These are phyloP conservation scores for Catenaria anguillulae DNA, from an alignment of 371 early-diverging fungal species.

Conservation along the genomic window DNA sequence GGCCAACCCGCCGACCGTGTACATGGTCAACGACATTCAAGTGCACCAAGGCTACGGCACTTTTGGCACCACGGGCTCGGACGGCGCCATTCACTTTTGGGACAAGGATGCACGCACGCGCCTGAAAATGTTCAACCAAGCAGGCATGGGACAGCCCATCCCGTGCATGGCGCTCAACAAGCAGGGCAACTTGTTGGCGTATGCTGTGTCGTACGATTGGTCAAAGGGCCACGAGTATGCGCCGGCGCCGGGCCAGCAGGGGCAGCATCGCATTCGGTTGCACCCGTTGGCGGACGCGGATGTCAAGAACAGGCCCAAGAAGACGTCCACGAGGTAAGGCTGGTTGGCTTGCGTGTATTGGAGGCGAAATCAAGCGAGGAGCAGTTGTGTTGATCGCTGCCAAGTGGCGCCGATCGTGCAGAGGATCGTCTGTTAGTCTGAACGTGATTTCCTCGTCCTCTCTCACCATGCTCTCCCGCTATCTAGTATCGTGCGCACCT, in stretches of 20 bases:
- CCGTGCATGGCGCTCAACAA: conserved; percentile 66
- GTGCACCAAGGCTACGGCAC: conserved; percentile 81
- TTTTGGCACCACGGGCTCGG: conserved; percentile 80
- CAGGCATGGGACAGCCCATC: conserved; percentile 41
- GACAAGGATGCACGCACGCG: conserved; percentile 85
- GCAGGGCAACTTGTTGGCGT: conserved; percentile 81
- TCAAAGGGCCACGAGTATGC: conserved; percentile 42
- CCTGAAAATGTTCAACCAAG: conserved; percentile 48
- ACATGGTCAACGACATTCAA: conserved; percentile 63
- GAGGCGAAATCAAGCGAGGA: no score
- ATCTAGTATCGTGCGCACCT: no score
- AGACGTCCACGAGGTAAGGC: no score
- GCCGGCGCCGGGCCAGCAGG: neutral
- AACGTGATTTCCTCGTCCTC: no score
- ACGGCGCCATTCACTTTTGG: conserved; percentile 87
- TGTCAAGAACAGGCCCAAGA: neutral
- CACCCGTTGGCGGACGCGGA: neutral
- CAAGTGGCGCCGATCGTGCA: no score
- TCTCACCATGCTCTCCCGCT: no score
- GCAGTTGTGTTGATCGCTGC: no score
- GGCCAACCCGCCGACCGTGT: conserved; percentile 46
- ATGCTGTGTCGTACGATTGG: conserved; percentile 95
- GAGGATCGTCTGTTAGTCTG: no score
- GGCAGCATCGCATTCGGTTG: neutral
- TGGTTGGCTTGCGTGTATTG: no score